These are phyloP conservation scores for Phytophthora ohioensis DNA, from an alignment of 352 stramenopile genomes.

Conservation along the genomic window DNA sequence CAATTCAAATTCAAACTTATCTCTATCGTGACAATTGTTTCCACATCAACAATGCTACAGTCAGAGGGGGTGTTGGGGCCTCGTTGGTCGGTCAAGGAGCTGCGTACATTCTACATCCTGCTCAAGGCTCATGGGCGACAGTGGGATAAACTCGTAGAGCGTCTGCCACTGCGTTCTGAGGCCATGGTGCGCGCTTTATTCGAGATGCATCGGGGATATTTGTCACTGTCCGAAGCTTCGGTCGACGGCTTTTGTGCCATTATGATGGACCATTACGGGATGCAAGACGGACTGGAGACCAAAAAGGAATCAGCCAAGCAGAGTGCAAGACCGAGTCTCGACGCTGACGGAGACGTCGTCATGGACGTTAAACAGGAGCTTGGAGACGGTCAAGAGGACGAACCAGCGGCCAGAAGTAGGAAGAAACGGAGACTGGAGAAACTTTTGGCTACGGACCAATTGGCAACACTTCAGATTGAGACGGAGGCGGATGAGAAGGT, in stretches of 20 bases:
- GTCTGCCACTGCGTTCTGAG: conserved; percentile 55
- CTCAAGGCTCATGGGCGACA: conserved; percentile 58
- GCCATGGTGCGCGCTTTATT: conserved; percentile 73
- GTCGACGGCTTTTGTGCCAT: conserved; percentile 77
- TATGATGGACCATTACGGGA: conserved; percentile 75
- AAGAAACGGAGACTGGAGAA: conserved; percentile 65
- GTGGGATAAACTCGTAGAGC: conserved; percentile 62
- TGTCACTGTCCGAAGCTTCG: conserved; percentile 73
- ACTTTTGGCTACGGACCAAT: conserved; percentile 43
- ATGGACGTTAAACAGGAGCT: conserved; percentile 22
- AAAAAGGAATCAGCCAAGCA: background rate
- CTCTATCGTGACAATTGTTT: conserved; percentile 6
- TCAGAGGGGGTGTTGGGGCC: conserved; percentile 45
- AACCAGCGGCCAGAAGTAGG: conserved; percentile 20
- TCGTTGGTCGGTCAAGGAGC: conserved; percentile 69
- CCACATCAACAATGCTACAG: conserved; percentile 11
- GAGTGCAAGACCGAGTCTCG: background rate
- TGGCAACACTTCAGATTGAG: conserved; percentile 41
- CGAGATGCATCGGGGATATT: conserved; percentile 73
- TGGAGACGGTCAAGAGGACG: conserved; percentile 3
- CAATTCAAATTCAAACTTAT: background rate
- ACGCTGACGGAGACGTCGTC: conserved; percentile 12
- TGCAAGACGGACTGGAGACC: conserved; percentile 33
- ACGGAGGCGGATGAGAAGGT: conserved; percentile 18
- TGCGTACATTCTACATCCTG: conserved; percentile 76